Percentiles rank a stretch among this genome's conserved stretches.
Evolutionary conservation across 805 yeast genomes (phyloP).

Genomic region (Candida insectalens): DNA sequence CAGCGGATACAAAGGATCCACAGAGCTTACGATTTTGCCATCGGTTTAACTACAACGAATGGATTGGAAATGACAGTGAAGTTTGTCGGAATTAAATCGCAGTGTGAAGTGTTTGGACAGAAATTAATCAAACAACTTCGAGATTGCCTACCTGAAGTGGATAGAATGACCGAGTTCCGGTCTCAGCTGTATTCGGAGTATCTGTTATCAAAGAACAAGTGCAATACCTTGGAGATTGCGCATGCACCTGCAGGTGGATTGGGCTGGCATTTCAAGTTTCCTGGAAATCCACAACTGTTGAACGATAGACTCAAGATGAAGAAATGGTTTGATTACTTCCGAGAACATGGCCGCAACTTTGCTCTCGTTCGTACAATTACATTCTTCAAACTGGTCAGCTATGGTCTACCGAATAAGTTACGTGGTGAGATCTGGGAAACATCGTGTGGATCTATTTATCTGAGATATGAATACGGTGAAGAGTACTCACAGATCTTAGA

Average conservation of each 20-base stretch:
- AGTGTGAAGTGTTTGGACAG: conserved; percentile 73
- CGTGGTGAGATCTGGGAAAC: conserved; percentile 97
- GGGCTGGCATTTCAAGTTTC: conserved; percentile 77
- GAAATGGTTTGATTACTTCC: conserved; percentile 87
- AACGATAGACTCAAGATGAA: conserved; percentile 82
- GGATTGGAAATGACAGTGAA: conserved; percentile 56
- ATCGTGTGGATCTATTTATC: conserved; percentile 75
- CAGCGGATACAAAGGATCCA: conserved; percentile 84
- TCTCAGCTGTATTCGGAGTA: conserved; percentile 80
- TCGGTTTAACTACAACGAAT: conserved; percentile 60
- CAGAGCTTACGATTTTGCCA: conserved; percentile 65
- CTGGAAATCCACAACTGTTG: conserved; percentile 73
- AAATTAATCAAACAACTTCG: conserved; percentile 51
- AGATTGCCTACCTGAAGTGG: conserved; percentile 53
- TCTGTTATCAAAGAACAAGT: conserved; percentile 50
- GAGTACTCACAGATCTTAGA: conserved; percentile 51
- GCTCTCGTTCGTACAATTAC: conserved; percentile 64
- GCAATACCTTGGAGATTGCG: conserved; percentile 31
- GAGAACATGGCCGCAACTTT: conserved; percentile 75
- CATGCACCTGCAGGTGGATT: conserved; percentile 73
- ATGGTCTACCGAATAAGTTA: conserved; percentile 88
- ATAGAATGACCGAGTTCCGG: conserved; percentile 53
- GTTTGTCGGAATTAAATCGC: conserved; percentile 69
- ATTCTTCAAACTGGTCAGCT: conserved; percentile 75
- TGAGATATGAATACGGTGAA: conserved; percentile 51